Conservation (phyloP, 108 stramenopile genomes). For the Tribonema minus region DNA sequence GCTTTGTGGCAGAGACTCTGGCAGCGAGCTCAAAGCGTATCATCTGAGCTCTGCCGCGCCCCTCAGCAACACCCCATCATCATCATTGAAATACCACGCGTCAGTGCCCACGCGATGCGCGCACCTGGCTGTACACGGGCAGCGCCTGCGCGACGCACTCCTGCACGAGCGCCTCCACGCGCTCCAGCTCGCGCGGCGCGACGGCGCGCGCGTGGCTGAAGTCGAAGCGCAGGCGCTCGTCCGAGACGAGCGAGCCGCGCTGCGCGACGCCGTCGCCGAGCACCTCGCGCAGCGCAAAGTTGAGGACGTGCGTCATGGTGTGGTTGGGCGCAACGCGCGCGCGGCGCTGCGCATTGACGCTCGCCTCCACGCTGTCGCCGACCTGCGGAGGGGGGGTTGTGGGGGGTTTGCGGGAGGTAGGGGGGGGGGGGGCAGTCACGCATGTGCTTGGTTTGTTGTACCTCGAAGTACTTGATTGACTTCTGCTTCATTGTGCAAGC, state of each 20-base stretch:
- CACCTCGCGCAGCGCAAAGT: slow-evolving; percentile 84
- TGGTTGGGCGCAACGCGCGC: slow-evolving; percentile 91
- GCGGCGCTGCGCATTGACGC: slow-evolving; percentile 89
- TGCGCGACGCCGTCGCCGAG: slow-evolving; percentile 72
- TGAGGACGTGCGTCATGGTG: slow-evolving; percentile 98
- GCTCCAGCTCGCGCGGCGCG: slow-evolving; percentile 56
- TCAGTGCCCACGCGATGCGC: not conserved
- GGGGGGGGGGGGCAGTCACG: too few relatives aligned
- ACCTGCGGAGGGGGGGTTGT: too few relatives aligned
- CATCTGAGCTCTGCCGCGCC: not conserved
- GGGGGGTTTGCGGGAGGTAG: too few relatives aligned
- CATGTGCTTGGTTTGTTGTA: too few relatives aligned
- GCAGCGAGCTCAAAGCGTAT: too few relatives aligned
- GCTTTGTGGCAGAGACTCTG: too few relatives aligned
- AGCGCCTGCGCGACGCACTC: not conserved
- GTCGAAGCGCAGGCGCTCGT: slow-evolving; percentile 75
- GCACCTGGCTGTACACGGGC: slow-evolving; percentile 31
- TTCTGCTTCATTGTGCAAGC: too few relatives aligned
- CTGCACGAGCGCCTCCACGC: slow-evolving; percentile 39
- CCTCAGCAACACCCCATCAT: not conserved
- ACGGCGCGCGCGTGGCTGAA: slow-evolving; percentile 41
- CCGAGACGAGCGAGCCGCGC: slow-evolving; percentile 92
- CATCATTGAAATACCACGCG: not conserved
- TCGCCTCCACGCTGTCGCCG: slow-evolving; percentile 70
- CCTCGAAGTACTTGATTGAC: too few relatives aligned